A percentile compares a stretch with the other conserved stretches of the same genome.
These are phyloP conservation scores for Lodderomyces orthopsilosis DNA, from an alignment of 1,139 yeast species.

Conservation along the genomic window DNA sequence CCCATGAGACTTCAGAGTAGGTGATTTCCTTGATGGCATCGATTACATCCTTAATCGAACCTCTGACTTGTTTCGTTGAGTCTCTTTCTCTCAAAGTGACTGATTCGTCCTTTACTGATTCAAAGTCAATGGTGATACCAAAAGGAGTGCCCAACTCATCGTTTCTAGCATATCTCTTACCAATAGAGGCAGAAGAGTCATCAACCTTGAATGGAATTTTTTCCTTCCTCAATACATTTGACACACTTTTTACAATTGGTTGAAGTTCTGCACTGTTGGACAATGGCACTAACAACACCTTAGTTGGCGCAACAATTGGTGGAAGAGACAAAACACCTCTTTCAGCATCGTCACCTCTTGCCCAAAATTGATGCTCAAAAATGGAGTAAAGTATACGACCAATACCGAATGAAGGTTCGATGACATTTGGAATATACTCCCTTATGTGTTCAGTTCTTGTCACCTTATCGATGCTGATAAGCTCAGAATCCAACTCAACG, in stretches of 20 bases:
- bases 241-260: slow-evolving; percentile 70
- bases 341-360: slow-evolving; percentile 87
- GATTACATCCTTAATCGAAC: slow-evolving; percentile 73
- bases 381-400: slow-evolving; percentile 94
- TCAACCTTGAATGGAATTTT: slow-evolving; percentile 95
- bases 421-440: slow-evolving; percentile 95
- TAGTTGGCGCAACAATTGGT: slow-evolving; percentile 96
- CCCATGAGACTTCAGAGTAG: slow-evolving; percentile 75
- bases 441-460: slow-evolving; percentile 86
- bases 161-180: slow-evolving; percentile 97
- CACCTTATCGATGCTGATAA: slow-evolving; percentile 74
- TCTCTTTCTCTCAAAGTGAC: slow-evolving; percentile 98
- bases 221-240: slow-evolving; percentile 67
- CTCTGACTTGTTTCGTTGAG: slow-evolving; percentile 95
- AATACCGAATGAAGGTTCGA: slow-evolving; percentile 98
- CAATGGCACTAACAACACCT: slow-evolving; percentile 92
- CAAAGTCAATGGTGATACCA: slow-evolving; percentile 97
- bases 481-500: slow-evolving; percentile 68
- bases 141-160: slow-evolving; percentile 99
- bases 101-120: slow-evolving; percentile 82
- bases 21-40: slow-evolving; percentile 77
- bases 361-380: slow-evolving; percentile 94
- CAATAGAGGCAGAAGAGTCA: slow-evolving; percentile 96
- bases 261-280: slow-evolving; percentile 79
- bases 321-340: slow-evolving; percentile 93